A percentile compares a stretch with the other conserved stretches of the same genome.
Evolutionary conservation across 164 flowering plant genomes (phyloP).

Genomic region (Nelumbo lutea): DNA sequence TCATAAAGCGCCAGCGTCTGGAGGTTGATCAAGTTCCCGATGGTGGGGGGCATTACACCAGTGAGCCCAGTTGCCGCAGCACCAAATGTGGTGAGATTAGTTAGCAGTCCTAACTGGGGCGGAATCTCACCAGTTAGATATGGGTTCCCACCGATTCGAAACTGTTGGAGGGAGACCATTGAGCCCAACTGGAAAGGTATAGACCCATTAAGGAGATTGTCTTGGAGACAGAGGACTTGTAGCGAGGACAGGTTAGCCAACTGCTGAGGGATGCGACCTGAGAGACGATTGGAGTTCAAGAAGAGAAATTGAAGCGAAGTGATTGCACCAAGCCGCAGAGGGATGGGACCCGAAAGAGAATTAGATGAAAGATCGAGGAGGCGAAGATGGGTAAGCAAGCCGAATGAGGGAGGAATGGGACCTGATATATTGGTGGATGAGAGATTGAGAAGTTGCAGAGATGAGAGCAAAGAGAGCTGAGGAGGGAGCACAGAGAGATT

Average conservation of each 20-base stretch:
- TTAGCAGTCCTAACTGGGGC: slow-evolving; percentile 53
- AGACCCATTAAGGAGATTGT: slow-evolving; percentile 76
- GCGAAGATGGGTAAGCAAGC: slow-evolving; percentile 48
- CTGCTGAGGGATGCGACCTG: slow-evolving; percentile 64
- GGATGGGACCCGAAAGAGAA: slow-evolving; percentile 67
- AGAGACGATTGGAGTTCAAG: slow-evolving; percentile 62
- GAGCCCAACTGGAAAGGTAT: slow-evolving; percentile 71
- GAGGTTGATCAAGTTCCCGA: slow-evolving; percentile 66
- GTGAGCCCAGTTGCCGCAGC: slow-evolving; percentile 81
- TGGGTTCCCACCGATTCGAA: slow-evolving; percentile 91
- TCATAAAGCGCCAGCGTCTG: slow-evolving; percentile 84
- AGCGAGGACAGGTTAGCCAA: slow-evolving; percentile 65
- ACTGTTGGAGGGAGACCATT: slow-evolving; percentile 61
- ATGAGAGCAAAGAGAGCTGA: slow-evolving; percentile 66
- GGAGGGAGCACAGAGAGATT: slow-evolving; percentile 71
- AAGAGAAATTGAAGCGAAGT: slow-evolving; percentile 67
- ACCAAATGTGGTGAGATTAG: slow-evolving; percentile 81
- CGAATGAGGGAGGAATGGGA: slow-evolving; percentile 67
- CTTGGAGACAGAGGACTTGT: slow-evolving; percentile 78
- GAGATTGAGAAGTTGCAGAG: slow-evolving; percentile 83
- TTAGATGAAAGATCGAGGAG: slow-evolving; percentile 86
- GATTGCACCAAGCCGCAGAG: slow-evolving; percentile 54
- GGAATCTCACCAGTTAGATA: slow-evolving; percentile 70
- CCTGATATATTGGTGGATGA: slow-evolving; percentile 92
- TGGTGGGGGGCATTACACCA: slow-evolving; percentile 66